A percentile compares a stretch with the other conserved stretches of the same genome.
These are phyloP conservation scores for Mucor velutinosus DNA, from an alignment of 371 early-diverging fungal genomes.

Conservation along the genomic window DNA sequence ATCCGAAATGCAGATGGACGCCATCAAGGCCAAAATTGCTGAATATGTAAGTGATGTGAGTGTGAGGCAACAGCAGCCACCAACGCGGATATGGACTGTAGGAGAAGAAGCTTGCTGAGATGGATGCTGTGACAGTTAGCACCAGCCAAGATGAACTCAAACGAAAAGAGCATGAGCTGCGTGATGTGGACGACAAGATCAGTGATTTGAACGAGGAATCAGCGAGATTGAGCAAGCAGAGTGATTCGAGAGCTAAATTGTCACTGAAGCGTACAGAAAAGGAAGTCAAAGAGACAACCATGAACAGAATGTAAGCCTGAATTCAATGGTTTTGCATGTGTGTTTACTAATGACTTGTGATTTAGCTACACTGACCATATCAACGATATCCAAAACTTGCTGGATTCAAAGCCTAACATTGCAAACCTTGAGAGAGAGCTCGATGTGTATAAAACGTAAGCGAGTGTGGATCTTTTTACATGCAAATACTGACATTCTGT, in stretches of 20 bases:
- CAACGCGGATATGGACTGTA: background rate
- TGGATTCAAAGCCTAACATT: constrained; percentile 27
- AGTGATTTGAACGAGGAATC: constrained; percentile 51
- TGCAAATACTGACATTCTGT: background rate
- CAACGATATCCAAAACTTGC: constrained; percentile 28
- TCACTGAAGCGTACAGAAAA: constrained; percentile 51
- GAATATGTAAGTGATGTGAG: constrained; percentile 1
- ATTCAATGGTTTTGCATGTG: background rate
- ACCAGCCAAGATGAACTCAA: constrained; percentile 7
- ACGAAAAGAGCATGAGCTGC: constrained; percentile 28
- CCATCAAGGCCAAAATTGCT: background rate
- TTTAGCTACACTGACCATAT: constrained; percentile 24
- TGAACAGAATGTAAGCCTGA: constrained; percentile 25
- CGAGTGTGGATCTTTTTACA: no score
- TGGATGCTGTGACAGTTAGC: background rate
- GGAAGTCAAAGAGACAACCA: constrained; percentile 34
- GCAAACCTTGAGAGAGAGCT: constrained; percentile 33
- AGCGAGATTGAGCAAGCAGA: constrained; percentile 48
- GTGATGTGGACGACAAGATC: constrained; percentile 35
- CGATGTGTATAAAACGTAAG: constrained; percentile 1
- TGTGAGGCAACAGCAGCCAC: no score
- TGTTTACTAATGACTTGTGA: background rate
- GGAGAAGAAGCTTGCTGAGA: constrained; percentile 4
- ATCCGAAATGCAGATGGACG: constrained; percentile 6
- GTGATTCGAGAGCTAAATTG: constrained; percentile 63